A percentile compares a stretch with the other conserved stretches of the same genome.
These are phyloP conservation scores for Tillandsia fasciculata DNA, from an alignment of 176 grass and related monocot species.

Conservation along the genomic window DNA sequence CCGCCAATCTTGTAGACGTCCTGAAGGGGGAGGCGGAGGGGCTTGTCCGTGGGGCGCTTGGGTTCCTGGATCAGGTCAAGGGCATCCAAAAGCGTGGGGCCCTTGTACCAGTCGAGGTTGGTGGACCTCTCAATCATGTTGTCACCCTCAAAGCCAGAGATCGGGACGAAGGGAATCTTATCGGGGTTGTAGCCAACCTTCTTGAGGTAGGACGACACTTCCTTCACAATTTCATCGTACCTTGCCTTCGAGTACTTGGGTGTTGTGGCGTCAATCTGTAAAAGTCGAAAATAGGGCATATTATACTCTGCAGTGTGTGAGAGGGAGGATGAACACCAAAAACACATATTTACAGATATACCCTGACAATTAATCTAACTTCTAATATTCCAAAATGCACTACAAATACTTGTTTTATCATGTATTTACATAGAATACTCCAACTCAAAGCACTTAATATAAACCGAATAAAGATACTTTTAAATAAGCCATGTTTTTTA, in stretches of 20 bases:
- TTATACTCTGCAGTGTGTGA: no score
- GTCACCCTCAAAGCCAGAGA: constrained; percentile 13
- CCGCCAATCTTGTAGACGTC: constrained; percentile 20
- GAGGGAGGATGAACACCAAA: no score
- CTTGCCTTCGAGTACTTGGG: constrained; percentile 11
- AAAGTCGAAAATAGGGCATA: background rate
- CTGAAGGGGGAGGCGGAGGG: constrained; percentile 15
- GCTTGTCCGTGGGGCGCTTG: constrained; percentile 16
- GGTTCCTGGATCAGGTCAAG: constrained; percentile 12
- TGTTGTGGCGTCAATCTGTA: constrained; percentile 13
- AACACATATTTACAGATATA: no score
- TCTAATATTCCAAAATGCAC: no score
- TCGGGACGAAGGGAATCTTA: constrained; percentile 13
- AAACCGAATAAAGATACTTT: no score
- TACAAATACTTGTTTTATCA: no score
- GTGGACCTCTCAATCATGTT: constrained; percentile 18
- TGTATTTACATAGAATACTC: no score
- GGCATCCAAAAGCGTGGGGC: constrained; percentile 5
- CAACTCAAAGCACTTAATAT: no score
- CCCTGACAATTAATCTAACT: no score
- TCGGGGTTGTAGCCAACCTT: constrained; percentile 14
- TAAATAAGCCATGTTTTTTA: no score
- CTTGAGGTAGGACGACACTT: constrained; percentile 9
- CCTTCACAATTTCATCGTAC: constrained; percentile 19
- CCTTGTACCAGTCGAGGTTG: constrained; percentile 19